Conservation (phyloP, 2,329 filamentous ascomycete species). For the Fulvia fulva region DNA sequence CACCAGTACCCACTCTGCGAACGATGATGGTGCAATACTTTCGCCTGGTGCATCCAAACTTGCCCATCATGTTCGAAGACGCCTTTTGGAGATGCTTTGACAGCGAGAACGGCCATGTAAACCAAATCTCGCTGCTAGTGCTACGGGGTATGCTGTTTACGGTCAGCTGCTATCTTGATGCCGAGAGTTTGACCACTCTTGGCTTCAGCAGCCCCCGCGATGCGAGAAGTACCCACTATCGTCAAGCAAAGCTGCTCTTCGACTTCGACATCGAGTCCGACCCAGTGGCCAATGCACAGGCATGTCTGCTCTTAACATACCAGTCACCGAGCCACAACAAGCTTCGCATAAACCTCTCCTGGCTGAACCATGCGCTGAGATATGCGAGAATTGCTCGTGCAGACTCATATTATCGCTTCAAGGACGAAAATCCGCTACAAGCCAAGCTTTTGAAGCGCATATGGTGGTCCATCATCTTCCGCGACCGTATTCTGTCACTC, state of each 20-base stretch:
- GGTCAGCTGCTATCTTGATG: not conserved
- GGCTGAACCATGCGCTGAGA: conserved; percentile 5
- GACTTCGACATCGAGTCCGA: conserved; percentile 6
- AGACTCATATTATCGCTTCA: conserved; percentile 1
- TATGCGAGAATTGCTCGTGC: conserved; percentile 9
- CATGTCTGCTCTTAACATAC: conserved; percentile 8
- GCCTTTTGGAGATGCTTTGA: conserved; percentile 18
- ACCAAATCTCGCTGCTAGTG: conserved; percentile 11
- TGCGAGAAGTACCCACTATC: conserved; percentile 5
- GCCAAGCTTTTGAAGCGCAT: conserved; percentile 7
- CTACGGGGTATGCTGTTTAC: conserved; percentile 20
- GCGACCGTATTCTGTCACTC: conserved; percentile 8
- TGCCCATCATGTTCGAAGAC: conserved; percentile 18
- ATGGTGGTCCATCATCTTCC: conserved; percentile 13
- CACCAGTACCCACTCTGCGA: conserved; percentile 11
- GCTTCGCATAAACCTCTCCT: conserved; percentile 6
- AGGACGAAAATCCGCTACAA: not conserved
- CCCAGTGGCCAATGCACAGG: conserved; percentile 3
- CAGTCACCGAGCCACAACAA: conserved; percentile 3
- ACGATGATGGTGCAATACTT: conserved; percentile 19
- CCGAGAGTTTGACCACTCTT: not conserved
- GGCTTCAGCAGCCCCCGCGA: conserved; percentile 5
- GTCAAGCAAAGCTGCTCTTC: conserved; percentile 8
- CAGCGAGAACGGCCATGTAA: conserved; percentile 11
- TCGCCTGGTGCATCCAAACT: conserved; percentile 17